Evolutionary conservation across 2,329 filamentous ascomycete species (phyloP).

Genomic region (Chaetoscypha palmicola): DNA sequence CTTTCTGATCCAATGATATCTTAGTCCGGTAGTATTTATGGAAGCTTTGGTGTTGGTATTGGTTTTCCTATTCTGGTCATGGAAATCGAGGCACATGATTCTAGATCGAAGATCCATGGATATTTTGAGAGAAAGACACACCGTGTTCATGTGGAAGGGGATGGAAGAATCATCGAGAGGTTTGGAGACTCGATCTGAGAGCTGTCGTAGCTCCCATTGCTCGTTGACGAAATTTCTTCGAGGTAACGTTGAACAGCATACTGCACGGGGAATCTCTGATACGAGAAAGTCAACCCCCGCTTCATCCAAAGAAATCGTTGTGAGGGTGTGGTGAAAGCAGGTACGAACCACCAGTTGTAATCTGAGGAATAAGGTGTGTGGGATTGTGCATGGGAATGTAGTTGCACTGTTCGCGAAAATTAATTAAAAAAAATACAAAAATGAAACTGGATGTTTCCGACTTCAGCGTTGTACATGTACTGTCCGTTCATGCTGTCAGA

Average conservation of each 20-base stretch:
- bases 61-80: not conserved
- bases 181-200: conserved; percentile 1
- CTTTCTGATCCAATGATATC: not conserved
- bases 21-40: not conserved
- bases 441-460: too few relatives aligned
- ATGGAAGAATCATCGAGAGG: too few relatives aligned
- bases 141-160: too few relatives aligned
- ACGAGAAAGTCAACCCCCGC: conserved; percentile 5
- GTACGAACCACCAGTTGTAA: conserved; percentile 9
- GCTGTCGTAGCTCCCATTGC: conserved; percentile 4
- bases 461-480: conserved; percentile 2
- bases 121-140: too few relatives aligned
- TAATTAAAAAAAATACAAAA: conserved; percentile 2
- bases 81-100: not conserved
- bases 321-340: conserved; percentile 16
- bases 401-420: conserved; percentile 5
- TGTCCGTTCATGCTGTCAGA: not conserved
- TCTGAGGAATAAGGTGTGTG: conserved; percentile 6
- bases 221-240: too few relatives aligned
- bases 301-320: conserved; percentile 6
- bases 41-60: not conserved
- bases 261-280: conserved; percentile 6
- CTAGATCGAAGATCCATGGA: too few relatives aligned
- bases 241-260: conserved; percentile 20
- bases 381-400: not conserved